Percentiles rank a stretch among this genome's conserved stretches.
These are phyloP conservation scores for Sugiyamaella castrensis DNA, from an alignment of 1,139 yeast species.

Conservation along the genomic window DNA sequence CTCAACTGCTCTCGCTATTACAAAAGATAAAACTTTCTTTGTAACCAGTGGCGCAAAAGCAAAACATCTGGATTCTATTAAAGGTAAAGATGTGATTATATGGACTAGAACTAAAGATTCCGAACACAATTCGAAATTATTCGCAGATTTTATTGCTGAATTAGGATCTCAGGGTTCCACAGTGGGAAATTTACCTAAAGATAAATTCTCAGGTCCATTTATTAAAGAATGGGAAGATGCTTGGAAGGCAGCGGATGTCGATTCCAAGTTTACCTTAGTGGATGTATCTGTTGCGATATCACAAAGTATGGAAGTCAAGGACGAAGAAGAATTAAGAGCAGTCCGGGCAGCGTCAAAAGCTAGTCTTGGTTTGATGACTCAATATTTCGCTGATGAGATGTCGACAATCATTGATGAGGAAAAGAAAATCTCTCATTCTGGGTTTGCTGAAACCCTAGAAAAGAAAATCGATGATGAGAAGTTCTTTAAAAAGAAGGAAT, in stretches of 20 bases:
- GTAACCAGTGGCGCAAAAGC: slow-evolving; percentile 89
- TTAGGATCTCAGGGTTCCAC: slow-evolving; percentile 48
- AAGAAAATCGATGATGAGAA: slow-evolving; percentile 73
- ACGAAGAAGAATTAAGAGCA: slow-evolving; percentile 67
- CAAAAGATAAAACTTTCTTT: slow-evolving; percentile 58
- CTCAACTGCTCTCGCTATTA: slow-evolving; percentile 72
- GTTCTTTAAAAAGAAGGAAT: slow-evolving; percentile 53
- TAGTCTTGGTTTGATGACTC: slow-evolving; percentile 72
- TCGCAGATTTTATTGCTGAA: slow-evolving; percentile 55
- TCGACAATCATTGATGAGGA: slow-evolving; percentile 86
- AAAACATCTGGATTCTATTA: slow-evolving; percentile 62
- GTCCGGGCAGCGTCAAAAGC: slow-evolving; percentile 73
- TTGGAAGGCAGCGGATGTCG: slow-evolving; percentile 34
- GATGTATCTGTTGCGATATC: slow-evolving; percentile 61
- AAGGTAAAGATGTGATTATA: slow-evolving; percentile 55
- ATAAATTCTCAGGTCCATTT: slow-evolving; percentile 76
- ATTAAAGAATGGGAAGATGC: slow-evolving; percentile 60
- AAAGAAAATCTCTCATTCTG: slow-evolving; percentile 65
- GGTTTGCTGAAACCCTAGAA: slow-evolving; percentile 74
- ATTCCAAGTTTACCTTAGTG: slow-evolving; percentile 42
- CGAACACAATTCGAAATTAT: slow-evolving; percentile 67
- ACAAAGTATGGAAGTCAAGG: slow-evolving; percentile 69
- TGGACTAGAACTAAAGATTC: slow-evolving; percentile 81
- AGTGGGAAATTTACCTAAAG: slow-evolving; percentile 68
- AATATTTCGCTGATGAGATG: slow-evolving; percentile 83